Evolutionary conservation across 768 basidiomycete species (phyloP).

Genomic region (Calocybe cyanea): DNA sequence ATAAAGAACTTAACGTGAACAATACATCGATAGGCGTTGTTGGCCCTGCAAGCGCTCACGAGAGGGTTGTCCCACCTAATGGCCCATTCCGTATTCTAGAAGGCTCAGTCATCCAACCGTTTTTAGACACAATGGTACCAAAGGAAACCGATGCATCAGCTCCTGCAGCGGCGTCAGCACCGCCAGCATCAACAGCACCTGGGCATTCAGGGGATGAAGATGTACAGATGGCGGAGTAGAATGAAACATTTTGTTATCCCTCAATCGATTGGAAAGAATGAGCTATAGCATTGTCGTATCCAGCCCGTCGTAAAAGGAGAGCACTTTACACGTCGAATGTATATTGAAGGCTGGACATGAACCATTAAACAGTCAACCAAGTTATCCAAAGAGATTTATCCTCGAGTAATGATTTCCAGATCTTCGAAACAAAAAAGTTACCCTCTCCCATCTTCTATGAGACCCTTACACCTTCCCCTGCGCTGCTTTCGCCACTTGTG

Average conservation of each 20-base stretch:
- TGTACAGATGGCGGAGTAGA: constrained; percentile 80
- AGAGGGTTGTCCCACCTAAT: constrained; percentile 45
- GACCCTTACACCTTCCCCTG: too few species aligned
- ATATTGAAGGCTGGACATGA: too few species aligned
- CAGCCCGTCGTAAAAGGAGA: too few species aligned
- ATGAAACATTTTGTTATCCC: too few species aligned
- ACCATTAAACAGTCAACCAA: too few species aligned
- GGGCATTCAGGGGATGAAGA: constrained; percentile 51
- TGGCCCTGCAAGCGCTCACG: constrained; percentile 63
- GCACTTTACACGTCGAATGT: too few species aligned
- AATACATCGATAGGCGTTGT: constrained; percentile 96
- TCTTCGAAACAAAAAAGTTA: too few species aligned
- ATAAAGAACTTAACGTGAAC: constrained; percentile 89
- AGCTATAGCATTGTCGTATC: too few species aligned
- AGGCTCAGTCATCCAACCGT: constrained; percentile 69
- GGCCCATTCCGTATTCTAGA: constrained; percentile 86
- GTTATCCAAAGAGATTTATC: too few species aligned
- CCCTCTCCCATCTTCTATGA: too few species aligned
- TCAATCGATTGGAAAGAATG: too few species aligned
- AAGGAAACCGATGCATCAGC: constrained; percentile 50
- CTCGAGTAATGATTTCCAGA: too few species aligned
- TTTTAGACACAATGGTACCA: constrained; percentile 73
- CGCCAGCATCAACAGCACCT: constrained; percentile 25
- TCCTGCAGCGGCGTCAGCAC: constrained; percentile 32
- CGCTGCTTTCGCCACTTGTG: not conserved